Evolutionary conservation across 306 rosid species (phyloP).

Genomic region (Rosa persica): DNA sequence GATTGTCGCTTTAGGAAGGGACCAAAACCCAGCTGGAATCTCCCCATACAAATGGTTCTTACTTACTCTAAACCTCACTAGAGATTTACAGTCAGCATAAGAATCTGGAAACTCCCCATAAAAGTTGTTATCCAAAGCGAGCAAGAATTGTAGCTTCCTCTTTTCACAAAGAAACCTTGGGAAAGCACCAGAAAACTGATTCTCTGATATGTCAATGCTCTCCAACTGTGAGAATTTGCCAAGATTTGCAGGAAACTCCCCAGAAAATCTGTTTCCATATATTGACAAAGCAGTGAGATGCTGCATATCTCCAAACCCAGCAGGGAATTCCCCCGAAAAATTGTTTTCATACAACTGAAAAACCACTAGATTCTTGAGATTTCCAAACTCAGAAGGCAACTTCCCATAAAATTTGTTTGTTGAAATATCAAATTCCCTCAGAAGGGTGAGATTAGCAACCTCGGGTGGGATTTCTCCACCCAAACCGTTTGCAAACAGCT

Average conservation of each 20-base stretch:
- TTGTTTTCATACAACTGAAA: constrained; percentile 72
- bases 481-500: constrained; percentile 61
- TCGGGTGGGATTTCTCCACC: constrained; percentile 73
- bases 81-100: constrained; percentile 65
- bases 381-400: constrained; percentile 67
- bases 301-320: constrained; percentile 83
- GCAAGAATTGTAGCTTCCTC: constrained; percentile 57
- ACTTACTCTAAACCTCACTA: constrained; percentile 71
- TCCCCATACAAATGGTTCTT: constrained; percentile 63
- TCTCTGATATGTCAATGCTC: constrained; percentile 94
- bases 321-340: constrained; percentile 78
- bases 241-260: constrained; percentile 58
- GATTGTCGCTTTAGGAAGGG: constrained; percentile 63
- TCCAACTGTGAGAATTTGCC: constrained; percentile 67
- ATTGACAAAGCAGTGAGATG: constrained; percentile 63
- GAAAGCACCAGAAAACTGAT: constrained; percentile 78
- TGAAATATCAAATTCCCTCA: constrained; percentile 79
- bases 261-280: constrained; percentile 70
- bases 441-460: constrained; percentile 61
- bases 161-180: constrained; percentile 82
- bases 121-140: constrained; percentile 79
- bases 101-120: constrained; percentile 72
- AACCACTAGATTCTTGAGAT: constrained; percentile 63
- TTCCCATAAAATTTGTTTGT: constrained; percentile 54
- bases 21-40: constrained; percentile 71